These are phyloP conservation scores for Acrasis kona DNA, from an alignment of 78 protist genomes.

Conservation along the genomic window DNA sequence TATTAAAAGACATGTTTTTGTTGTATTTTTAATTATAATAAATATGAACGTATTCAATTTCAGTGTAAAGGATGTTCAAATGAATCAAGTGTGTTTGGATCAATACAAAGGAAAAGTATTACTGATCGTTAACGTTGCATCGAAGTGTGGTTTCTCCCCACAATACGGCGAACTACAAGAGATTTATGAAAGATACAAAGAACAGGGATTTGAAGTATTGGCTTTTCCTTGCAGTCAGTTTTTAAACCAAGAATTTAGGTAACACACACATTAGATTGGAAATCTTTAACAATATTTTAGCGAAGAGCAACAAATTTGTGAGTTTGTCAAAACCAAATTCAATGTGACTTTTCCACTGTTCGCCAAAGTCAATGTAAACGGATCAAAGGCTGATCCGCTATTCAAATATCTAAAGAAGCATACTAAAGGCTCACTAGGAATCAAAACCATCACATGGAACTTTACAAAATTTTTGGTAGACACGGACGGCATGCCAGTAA, in stretches of 20 bases:
- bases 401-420: background rate
- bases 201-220: background rate
- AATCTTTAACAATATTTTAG: too few species aligned
- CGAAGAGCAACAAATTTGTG: slow-evolving; percentile 14
- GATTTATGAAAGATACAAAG: slow-evolving; percentile 1
- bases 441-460: background rate
- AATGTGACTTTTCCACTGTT: slow-evolving; percentile 16
- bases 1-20: too few species aligned
- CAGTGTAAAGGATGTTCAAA: too few species aligned
- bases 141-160: slow-evolving; percentile 22
- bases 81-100: too few species aligned
- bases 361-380: slow-evolving; percentile 27
- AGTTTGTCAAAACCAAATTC: slow-evolving; percentile 6
- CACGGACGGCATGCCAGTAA: background rate
- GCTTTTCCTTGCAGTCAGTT: slow-evolving; percentile 44
- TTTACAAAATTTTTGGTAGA: background rate
- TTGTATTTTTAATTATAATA: too few species aligned
- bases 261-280: too few species aligned
- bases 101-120: slow-evolving; percentile 14
- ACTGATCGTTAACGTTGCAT: slow-evolving; percentile 21
- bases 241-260: slow-evolving; percentile 39
- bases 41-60: too few species aligned
- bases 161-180: background rate
- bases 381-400: background rate
- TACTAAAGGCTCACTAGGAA: too few species aligned